Base-by-base conservation (phyloP, 768 basidiomycete genomes). In the Calvatia gigantea region DNA sequence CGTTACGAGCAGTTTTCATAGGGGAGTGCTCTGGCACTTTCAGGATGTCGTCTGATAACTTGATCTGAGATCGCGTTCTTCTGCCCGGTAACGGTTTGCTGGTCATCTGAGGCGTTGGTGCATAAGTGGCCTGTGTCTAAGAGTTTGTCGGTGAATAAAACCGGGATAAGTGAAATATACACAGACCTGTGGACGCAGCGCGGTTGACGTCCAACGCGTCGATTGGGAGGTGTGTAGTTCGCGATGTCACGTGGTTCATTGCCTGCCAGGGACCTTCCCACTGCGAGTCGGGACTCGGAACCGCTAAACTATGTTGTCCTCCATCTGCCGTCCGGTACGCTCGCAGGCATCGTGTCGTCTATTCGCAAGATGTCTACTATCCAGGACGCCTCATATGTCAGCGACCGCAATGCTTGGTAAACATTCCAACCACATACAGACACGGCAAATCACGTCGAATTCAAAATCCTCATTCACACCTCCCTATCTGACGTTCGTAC, bases 51-150 rank as follows among this genome's bases (percentile, higher is more conserved):
- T 83, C 75, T 25, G 79, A 70, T 25, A 81, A 65, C 27, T 72
- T 69, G 59, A 79, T 68, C 63, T 82, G 81, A 43, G 82, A 85
- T 62, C 83, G 75, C 15, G 80, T 83, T 42, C 54, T 38, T 42
- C 54, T 32, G 29, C 49, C 54, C 23, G 29, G 47, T 25, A 43
- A 42, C 4, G 31, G 46, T 11, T 48, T 56, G 4, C 33, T 48
- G 12, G 45, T 47, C 54, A 47, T 55, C 42, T 32, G 15, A 21
- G 27, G n/a, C 29, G 41, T 27, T 6, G 17, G 27, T 6, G 37
- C 54, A 55, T 55, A 39, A 32, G 38, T 12, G 5, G 1, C 42
- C 23, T 33, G n/a, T 6, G 25, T 6, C 15, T 19, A 19, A 1
- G 15, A 29, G 12, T 19, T 37, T 23, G 8, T 47, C 17, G 8